phyloP scores from a whole-genome alignment of 1,284 basidiomycete species.

The Leucocoprinus gongylophorus region DNA sequence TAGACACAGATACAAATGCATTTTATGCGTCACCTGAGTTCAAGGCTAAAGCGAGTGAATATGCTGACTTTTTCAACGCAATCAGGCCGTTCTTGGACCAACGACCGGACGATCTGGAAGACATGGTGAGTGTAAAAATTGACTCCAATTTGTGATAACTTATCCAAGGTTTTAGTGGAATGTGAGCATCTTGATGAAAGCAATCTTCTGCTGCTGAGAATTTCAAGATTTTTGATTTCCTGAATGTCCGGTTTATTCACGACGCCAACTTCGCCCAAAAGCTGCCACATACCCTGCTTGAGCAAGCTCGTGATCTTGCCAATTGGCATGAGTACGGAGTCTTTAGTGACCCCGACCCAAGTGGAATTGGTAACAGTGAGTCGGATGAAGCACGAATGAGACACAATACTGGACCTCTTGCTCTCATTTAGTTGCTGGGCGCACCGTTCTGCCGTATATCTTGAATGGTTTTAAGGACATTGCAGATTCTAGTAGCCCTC shows the following conservation, averaged over 20 bases:
- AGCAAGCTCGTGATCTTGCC: slow-evolving; percentile 58
- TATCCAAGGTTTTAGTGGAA: slow-evolving; percentile 43
- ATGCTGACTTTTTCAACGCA: slow-evolving; percentile 48
- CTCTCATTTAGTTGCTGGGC: slow-evolving; percentile 53
- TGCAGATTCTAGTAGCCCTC: slow-evolving; percentile 49
- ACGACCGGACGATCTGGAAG: slow-evolving; percentile 48
- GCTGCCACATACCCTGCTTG: slow-evolving; percentile 48
- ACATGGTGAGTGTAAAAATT: slow-evolving; percentile 44
- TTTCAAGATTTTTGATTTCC: slow-evolving; percentile 61
- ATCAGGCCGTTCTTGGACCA: slow-evolving; percentile 53
- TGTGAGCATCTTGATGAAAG: slow-evolving; percentile 31
- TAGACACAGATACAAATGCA: slow-evolving; percentile 40
- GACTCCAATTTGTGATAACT: not conserved
- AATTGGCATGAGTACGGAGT: slow-evolving; percentile 72
- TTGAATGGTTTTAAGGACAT: slow-evolving; percentile 54
- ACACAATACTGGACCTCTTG: not conserved
- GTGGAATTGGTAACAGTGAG: slow-evolving; percentile 68
- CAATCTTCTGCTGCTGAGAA: not conserved
- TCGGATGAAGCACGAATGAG: not conserved
- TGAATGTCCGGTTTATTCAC: slow-evolving; percentile 70
- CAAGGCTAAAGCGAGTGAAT: slow-evolving; percentile 40
- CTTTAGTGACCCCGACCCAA: slow-evolving; percentile 50
- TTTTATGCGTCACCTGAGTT: slow-evolving; percentile 53
- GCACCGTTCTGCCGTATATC: slow-evolving; percentile 58
- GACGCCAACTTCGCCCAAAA: slow-evolving; percentile 49